These are phyloP conservation scores for Saturnispora quitensis DNA, from an alignment of 805 yeast species.

Conservation along the genomic window DNA sequence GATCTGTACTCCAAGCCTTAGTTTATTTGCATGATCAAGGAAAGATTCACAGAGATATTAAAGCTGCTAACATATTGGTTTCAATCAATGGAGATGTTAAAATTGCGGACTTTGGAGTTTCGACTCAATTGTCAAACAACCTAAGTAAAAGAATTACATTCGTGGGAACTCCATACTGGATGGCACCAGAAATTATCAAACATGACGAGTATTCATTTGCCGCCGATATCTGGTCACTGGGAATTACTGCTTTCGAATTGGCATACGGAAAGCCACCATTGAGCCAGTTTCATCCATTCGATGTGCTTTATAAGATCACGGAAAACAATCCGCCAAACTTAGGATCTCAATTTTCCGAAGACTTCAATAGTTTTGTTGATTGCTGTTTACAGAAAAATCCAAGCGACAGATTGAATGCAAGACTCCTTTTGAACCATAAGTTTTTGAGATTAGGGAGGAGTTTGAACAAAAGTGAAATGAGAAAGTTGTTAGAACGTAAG, in stretches of 20 bases:
- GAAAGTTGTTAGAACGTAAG: slow-evolving; percentile 35
- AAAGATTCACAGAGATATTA: slow-evolving; percentile 86
- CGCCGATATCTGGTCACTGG: slow-evolving; percentile 76
- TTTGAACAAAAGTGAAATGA: slow-evolving; percentile 25
- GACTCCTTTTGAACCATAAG: slow-evolving; percentile 50
- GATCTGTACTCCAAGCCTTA: slow-evolving; percentile 51
- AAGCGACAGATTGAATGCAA: slow-evolving; percentile 53
- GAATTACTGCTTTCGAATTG: slow-evolving; percentile 68
- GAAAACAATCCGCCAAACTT: slow-evolving; percentile 38
- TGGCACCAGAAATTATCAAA: slow-evolving; percentile 53
- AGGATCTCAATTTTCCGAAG: slow-evolving; percentile 25
- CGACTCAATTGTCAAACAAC: slow-evolving; percentile 61
- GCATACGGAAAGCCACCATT: slow-evolving; percentile 68
- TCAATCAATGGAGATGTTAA: slow-evolving; percentile 68
- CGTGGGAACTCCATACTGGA: slow-evolving; percentile 56
- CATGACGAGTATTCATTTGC: slow-evolving; percentile 51
- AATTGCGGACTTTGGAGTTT: slow-evolving; percentile 93
- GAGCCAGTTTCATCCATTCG: slow-evolving; percentile 44
- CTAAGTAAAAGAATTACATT: slow-evolving; percentile 42
- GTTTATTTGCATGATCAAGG: slow-evolving; percentile 60
- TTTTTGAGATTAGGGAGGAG: slow-evolving; percentile 40
- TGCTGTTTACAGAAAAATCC: slow-evolving; percentile 70
- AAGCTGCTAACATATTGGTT: slow-evolving; percentile 82
- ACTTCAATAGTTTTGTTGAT: slow-evolving; percentile 60
- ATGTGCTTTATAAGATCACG: slow-evolving; percentile 43